Percentiles rank a stretch among this genome's conserved stretches.
Conservation (phyloP, 257 asterid genomes). For the Solanum ossicruentum region DNA sequence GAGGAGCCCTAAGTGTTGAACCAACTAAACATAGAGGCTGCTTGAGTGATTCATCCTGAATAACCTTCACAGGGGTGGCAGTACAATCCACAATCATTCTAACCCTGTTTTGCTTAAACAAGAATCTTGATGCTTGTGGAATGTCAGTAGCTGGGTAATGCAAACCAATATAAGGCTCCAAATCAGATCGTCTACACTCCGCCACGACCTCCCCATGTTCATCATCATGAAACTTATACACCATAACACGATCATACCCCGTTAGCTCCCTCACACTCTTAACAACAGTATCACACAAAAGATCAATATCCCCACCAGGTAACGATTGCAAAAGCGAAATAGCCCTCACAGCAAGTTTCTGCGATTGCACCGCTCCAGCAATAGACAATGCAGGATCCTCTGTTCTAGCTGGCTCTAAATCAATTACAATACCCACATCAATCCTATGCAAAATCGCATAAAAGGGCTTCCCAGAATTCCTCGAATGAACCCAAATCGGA, state of each 20-base stretch:
- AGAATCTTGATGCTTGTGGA: constrained; percentile 45
- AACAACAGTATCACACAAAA: constrained; percentile 41
- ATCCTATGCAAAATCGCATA: constrained; percentile 45
- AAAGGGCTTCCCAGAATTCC: constrained; percentile 34
- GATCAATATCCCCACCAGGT: constrained; percentile 40
- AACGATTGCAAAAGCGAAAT: constrained; percentile 46
- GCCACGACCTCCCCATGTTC: constrained; percentile 60
- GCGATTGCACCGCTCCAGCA: constrained; percentile 50
- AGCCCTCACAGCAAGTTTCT: constrained; percentile 47
- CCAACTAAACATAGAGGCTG: constrained; percentile 47
- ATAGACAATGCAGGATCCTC: constrained; percentile 54
- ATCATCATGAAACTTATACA: constrained; percentile 51
- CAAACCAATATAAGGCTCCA: constrained; percentile 45
- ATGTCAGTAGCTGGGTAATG: constrained; percentile 51
- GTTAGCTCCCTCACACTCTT: constrained; percentile 43
- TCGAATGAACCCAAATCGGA: constrained; percentile 45
- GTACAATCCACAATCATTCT: constrained; percentile 44
- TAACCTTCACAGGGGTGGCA: constrained; percentile 23
- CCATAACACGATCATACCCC: constrained; percentile 48
- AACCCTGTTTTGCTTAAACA: constrained; percentile 46
- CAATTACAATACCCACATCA: constrained; percentile 47
- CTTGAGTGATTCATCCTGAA: constrained; percentile 32
- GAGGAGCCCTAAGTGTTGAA: constrained; percentile 50
- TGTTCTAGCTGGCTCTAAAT: constrained; percentile 44
- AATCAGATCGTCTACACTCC: constrained; percentile 32